Base-by-base conservation (phyloP, 345 rosid species). In the Eutrema yunnanense region DNA sequence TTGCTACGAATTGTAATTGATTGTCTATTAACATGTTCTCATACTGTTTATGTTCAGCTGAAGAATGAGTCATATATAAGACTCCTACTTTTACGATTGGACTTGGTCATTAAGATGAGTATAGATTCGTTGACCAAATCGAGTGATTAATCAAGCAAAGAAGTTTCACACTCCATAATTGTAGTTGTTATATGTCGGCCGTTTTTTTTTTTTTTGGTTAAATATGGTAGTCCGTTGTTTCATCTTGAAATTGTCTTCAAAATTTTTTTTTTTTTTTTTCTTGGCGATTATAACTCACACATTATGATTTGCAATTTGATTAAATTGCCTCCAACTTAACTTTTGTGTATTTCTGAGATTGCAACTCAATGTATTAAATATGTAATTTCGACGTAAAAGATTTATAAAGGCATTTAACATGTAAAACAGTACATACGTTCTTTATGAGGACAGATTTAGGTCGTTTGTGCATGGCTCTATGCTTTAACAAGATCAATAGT, bases 61-160 rank as follows among this genome's bases (percentile, higher is more conserved):
- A 73, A 73, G 72, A 73, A 61, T 48, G 44, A 65, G 72, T 73
- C 77, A 73, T n/a, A 57, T 29, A 56, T 3, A 56, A 65, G 65
- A 55, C 65, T 41, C 71, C 71, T 65, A 73, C 60, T 57, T 56
- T 52, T 58, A 73, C 59, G 51, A 73, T 30, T 56, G 72, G 72
- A 73, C 71, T 57, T 40, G 60, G 72, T 73, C 71, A 44, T 63
- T 19, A 65, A 30, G 44, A 56, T 65, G 48, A 47, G 51, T 65
- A 56, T 48, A 57, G 38, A 38, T 55, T 65, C 2, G 9, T 73
- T 73, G 72, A 65, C 72, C 44, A 13, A 11, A 44, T 11, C 13
- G 2, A 64, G 38, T 48, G 59, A 73, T 73, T 57, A 66, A 73
- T 73, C 72, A 73, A 73, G 55, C 56, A 54, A 46, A 63, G 62